phyloP scores from a whole-genome alignment of 768 basidiomycete species.

The Lactarius evosmus region DNA sequence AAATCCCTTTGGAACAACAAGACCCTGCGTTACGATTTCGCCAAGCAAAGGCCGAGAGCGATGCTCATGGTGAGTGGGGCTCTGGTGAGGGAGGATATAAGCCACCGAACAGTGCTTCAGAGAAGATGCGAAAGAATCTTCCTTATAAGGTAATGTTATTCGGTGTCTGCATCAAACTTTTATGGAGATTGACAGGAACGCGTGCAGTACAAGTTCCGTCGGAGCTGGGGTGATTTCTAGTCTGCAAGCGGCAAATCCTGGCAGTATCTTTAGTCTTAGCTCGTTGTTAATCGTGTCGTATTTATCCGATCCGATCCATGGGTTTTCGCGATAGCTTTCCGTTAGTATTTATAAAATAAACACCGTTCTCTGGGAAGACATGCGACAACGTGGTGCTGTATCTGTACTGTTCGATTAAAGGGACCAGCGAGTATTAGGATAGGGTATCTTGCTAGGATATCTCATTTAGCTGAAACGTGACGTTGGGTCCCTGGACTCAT shows the following conservation, averaged over 20 bases:
- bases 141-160: slow-evolving; percentile 75
- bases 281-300: background rate
- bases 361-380: background rate
- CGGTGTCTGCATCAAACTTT: slow-evolving; percentile 7
- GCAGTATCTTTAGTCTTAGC: background rate
- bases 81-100: slow-evolving; percentile 67
- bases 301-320: slow-evolving; percentile 13
- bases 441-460: background rate
- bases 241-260: background rate
- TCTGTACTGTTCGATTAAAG: slow-evolving; percentile 7
- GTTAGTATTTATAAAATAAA: slow-evolving; percentile 8
- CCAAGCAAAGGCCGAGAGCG: slow-evolving; percentile 50
- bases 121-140: slow-evolving; percentile 77
- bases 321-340: background rate
- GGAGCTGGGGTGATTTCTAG: slow-evolving; percentile 75
- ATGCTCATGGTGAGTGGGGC: slow-evolving; percentile 66
- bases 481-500: slow-evolving; percentile 30
- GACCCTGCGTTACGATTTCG: slow-evolving; percentile 64
- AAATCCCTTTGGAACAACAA: slow-evolving; percentile 62
- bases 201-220: slow-evolving; percentile 86
- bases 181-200: slow-evolving; percentile 53
- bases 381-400: slow-evolving; percentile 12
- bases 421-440: background rate
- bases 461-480: background rate
- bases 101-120: slow-evolving; percentile 65